Percentiles rank a stretch among this genome's conserved stretches.
These are phyloP conservation scores for Starmerella ratchasimensis DNA, from an alignment of 805 yeast genomes.

Conservation along the genomic window DNA sequence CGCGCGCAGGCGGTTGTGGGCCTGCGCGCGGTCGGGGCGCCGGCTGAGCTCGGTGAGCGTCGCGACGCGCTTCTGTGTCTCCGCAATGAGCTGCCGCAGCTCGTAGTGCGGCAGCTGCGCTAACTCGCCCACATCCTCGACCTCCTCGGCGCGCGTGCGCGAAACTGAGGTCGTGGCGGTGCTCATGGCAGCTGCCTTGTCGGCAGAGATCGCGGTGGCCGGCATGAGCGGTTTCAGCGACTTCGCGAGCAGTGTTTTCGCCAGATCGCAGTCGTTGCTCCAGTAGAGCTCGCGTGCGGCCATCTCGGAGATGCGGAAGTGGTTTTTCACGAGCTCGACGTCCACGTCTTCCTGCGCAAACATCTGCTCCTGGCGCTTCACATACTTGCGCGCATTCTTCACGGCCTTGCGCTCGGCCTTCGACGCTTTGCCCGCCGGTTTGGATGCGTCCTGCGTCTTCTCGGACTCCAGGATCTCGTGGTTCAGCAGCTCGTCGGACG, in stretches of 20 bases:
- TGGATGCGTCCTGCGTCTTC: not conserved
- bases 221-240: conserved; percentile 1
- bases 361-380: conserved; percentile 2
- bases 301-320: not conserved
- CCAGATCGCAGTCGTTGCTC: conserved; percentile 4
- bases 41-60: not conserved
- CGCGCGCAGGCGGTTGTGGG: not conserved
- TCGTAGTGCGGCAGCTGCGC: not conserved
- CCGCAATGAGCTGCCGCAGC: not conserved
- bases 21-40: not conserved
- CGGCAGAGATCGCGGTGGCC: not conserved
- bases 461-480: conserved; percentile 4
- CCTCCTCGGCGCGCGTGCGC: not conserved
- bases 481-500: conserved; percentile 12
- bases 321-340: not conserved
- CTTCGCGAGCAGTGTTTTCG: conserved; percentile 5
- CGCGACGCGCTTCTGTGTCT: not conserved
- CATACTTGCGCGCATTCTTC: conserved; percentile 1
- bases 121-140: not conserved
- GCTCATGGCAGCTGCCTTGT: not conserved
- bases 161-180: too few species aligned
- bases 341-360: conserved; percentile 2
- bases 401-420: not conserved
- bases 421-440: not conserved
- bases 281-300: conserved; percentile 11